Evolutionary conservation across 768 basidiomycete genomes (phyloP), one percentile per base, ranked within the genome.

Genomic region (Pleurotus giganteus): DNA sequence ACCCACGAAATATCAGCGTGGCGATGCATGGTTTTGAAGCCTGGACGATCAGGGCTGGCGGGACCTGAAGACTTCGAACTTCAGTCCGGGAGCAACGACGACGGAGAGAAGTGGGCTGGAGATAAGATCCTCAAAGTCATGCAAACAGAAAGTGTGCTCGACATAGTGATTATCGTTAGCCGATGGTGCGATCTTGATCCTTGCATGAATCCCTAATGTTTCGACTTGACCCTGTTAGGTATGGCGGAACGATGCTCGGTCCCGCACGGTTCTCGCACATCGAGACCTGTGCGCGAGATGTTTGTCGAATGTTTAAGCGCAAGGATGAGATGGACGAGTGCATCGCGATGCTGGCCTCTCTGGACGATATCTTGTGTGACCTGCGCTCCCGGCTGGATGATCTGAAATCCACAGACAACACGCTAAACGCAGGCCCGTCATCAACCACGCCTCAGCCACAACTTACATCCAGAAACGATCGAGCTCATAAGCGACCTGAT

Each of bases 11-110:
- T 94, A 41, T 74, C 78, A 34, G 92, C 89, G 4, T 94, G 87
- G 86, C 74, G 92, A 29, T 85, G 83, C 61, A 89, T 94, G 86
- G 76, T 77, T 0, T 69, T 88, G 53, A 89, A 85, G 66, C 62
- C 73, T 9, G 88, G 86, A 2, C 74, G 72, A 45, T 83, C 78
- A 2, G 91, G 91, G 1, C 69, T 93, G 2, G 75, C 69, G 1
- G 87, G 88, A 2, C 83, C 85, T 2, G 88, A 88, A 24, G 91
- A 94, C 62, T 94, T 92, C 61, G 82, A 84, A 66, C 67, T 91
- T 26, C 67, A 71, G 56, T 74, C 75, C 3, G 88, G 84, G 1
- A 79, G 73, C 60, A 81, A 84, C 42, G 92, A 94, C 61, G 92
- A 91, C 47, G 89, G 85, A 4, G 92, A 93, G 69, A 79, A 79